A percentile compares a stretch with the other conserved stretches of the same genome.
phyloP scores from a whole-genome alignment of 2,329 filamentous ascomycete genomes.

The Cladophialophora carrionii region DNA sequence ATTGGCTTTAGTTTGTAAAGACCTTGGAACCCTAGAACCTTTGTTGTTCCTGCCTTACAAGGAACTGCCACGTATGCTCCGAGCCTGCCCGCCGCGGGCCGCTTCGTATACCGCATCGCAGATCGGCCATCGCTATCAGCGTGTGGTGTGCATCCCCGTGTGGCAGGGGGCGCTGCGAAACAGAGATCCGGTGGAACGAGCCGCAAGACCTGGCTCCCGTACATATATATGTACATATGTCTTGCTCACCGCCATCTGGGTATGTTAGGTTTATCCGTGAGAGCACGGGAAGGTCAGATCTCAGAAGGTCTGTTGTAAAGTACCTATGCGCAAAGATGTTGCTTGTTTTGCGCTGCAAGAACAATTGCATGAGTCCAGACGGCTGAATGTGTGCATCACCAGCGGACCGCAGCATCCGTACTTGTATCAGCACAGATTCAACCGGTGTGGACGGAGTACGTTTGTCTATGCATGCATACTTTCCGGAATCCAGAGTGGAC shows the following conservation, averaged over 20 bases:
- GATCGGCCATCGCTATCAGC: not conserved
- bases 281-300: not conserved
- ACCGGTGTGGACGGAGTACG: not conserved
- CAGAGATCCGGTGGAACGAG: no score
- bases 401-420: not conserved
- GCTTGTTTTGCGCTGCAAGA: not conserved
- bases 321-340: not conserved
- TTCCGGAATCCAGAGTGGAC: not conserved
- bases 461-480: not conserved
- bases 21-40: not conserved
- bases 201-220: no score
- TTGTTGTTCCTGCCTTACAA: not conserved
- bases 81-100: no score
- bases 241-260: not conserved
- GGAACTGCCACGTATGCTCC: not conserved
- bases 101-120: not conserved
- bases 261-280: not conserved
- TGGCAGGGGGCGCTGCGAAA: not conserved
- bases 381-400: not conserved
- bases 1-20: slow-evolving; percentile 46
- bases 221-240: not conserved
- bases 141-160: not conserved
- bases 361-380: not conserved
- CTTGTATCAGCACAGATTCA: not conserved
- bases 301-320: not conserved